These are phyloP conservation scores for Clonostachys solani DNA, from an alignment of 2,329 filamentous ascomycete species.

Conservation along the genomic window DNA sequence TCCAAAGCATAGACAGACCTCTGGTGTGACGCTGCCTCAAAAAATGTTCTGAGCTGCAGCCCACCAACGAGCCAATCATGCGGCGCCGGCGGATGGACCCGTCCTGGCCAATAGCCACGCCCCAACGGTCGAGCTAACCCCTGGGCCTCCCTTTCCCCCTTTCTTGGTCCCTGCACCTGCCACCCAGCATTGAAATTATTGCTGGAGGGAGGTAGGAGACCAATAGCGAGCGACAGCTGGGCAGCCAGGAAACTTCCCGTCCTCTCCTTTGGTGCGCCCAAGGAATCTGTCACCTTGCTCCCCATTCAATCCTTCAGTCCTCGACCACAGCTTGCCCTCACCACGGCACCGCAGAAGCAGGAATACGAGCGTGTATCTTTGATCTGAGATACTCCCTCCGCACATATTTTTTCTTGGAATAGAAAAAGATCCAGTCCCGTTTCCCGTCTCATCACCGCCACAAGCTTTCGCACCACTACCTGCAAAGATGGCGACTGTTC, in stretches of 20 bases:
- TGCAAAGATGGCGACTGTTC: conserved; percentile 56
- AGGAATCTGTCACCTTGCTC: background rate
- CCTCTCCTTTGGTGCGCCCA: conserved; percentile 11
- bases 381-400: background rate
- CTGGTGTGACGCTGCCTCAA: conserved; percentile 9
- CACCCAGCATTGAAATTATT: conserved; percentile 42
- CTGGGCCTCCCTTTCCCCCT: conserved; percentile 32
- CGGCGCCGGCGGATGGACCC: background rate
- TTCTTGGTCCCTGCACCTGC: conserved; percentile 32
- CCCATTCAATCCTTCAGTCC: background rate
- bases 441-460: conserved; percentile 11
- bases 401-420: conserved; percentile 8
- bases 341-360: background rate
- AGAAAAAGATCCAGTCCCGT: conserved; percentile 1
- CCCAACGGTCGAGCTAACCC: conserved; percentile 10
- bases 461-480: conserved; percentile 2
- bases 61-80: conserved; percentile 1
- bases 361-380: background rate
- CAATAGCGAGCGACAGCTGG: conserved; percentile 6
- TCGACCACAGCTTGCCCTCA: background rate
- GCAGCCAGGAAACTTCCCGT: conserved; percentile 32
- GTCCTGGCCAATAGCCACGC: conserved; percentile 9
- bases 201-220: conserved; percentile 29
- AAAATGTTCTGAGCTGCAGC: conserved; percentile 12
- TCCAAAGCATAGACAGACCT: too few relatives aligned